Evolutionary conservation across 345 rosid species (phyloP).

Genomic region (Triadica sebifera): DNA sequence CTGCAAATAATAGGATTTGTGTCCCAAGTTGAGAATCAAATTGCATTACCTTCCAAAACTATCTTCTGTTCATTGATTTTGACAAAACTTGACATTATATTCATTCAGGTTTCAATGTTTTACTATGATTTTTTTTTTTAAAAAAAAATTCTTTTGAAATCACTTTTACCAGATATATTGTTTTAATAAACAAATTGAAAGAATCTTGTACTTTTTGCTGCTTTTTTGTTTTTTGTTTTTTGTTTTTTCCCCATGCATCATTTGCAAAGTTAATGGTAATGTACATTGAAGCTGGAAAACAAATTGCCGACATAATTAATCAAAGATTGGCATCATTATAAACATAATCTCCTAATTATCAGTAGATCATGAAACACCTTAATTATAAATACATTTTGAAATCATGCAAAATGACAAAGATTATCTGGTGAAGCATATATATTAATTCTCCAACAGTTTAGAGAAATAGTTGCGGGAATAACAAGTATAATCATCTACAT

Average conservation of each 20-base stretch:
- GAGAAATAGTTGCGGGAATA: too few species aligned
- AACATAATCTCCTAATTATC: not conserved
- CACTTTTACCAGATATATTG: too few species aligned
- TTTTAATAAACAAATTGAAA: not conserved
- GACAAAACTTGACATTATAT: conserved; percentile 25
- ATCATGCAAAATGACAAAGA: too few species aligned
- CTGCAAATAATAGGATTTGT: conserved; percentile 21
- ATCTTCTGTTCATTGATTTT: conserved; percentile 33
- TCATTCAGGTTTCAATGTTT: not conserved
- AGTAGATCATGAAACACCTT: too few species aligned
- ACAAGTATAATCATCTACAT: too few species aligned
- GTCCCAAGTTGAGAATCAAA: not conserved
- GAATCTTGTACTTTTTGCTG: not conserved
- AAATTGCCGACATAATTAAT: conserved; percentile 7
- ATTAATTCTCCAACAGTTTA: too few species aligned
- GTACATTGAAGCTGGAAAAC: not conserved
- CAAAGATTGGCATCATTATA: not conserved
- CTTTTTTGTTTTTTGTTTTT: not conserved
- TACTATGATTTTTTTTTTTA: too few species aligned
- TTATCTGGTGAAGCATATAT: too few species aligned
- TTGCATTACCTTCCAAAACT: conserved; percentile 23
- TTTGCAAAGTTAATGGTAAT: not conserved
- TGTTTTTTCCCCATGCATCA: not conserved
- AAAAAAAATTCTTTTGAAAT: too few species aligned
- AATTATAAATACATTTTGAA: too few species aligned